A percentile compares a stretch with the other conserved stretches of the same genome.
Conservation (phyloP, 805 yeast species). For the Spathaspora passalidarum region DNA sequence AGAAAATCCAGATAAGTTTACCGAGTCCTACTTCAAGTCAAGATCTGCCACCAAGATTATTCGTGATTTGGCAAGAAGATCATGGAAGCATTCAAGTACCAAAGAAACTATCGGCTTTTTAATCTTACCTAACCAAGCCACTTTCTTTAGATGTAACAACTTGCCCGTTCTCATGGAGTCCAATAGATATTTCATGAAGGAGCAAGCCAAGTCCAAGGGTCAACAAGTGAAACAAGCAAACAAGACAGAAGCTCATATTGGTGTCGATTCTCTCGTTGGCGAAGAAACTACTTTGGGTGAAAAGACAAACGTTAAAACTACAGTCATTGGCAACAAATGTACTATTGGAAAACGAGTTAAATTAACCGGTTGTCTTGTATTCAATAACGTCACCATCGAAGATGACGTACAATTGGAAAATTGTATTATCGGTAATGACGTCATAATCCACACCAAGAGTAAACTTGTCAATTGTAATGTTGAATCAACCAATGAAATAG, state of each 20-base stretch:
- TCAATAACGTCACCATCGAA: constrained; percentile 67
- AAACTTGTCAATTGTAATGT: constrained; percentile 79
- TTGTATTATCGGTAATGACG: constrained; percentile 76
- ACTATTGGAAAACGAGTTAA: constrained; percentile 82
- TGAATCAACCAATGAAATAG: constrained; percentile 74
- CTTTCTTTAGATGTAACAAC: constrained; percentile 76
- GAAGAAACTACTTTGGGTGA: constrained; percentile 68
- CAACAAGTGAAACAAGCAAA: constrained; percentile 38
- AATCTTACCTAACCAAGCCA: constrained; percentile 64
- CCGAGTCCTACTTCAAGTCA: constrained; percentile 35
- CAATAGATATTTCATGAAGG: constrained; percentile 70
- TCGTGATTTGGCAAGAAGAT: constrained; percentile 84
- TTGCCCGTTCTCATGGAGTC: constrained; percentile 85
- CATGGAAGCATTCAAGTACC: constrained; percentile 74
- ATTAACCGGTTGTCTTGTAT: constrained; percentile 78
- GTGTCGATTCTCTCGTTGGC: constrained; percentile 84
- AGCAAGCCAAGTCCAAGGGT: constrained; percentile 47
- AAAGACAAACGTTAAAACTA: constrained; percentile 79
- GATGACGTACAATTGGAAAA: constrained; percentile 84
- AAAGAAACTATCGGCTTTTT: constrained; percentile 67
- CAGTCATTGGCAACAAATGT: constrained; percentile 76
- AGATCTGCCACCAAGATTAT: constrained; percentile 65
- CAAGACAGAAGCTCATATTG: constrained; percentile 68
- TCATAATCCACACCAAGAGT: constrained; percentile 59
- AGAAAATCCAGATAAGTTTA: constrained; percentile 29